Evolutionary conservation across 2,329 filamentous ascomycete species (phyloP).

Genomic region (Sordariomycetes sp.): DNA sequence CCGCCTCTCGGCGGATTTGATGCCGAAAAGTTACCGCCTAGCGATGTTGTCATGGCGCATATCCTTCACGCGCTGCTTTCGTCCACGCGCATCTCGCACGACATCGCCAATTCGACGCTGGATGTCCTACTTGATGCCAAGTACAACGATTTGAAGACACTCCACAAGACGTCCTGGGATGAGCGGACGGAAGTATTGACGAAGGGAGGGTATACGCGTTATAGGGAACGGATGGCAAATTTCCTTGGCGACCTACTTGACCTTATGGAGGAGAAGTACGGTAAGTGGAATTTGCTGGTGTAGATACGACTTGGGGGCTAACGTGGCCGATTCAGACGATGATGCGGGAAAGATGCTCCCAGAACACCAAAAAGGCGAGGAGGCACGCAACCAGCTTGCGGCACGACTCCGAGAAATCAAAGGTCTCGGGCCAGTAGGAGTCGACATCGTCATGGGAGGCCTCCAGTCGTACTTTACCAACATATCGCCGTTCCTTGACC

Average conservation of each 20-base stretch:
- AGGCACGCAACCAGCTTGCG: background rate
- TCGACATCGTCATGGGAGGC: slow-evolving; percentile 1
- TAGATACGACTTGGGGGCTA: background rate
- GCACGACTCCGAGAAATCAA: background rate
- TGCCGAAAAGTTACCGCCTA: background rate
- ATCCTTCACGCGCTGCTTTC: slow-evolving; percentile 2
- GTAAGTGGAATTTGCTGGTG: background rate
- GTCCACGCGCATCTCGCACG: slow-evolving; percentile 1
- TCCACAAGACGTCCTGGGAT: background rate
- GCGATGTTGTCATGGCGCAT: slow-evolving; percentile 2
- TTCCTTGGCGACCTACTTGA: background rate
- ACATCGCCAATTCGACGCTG: background rate
- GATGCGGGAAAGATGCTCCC: slow-evolving; percentile 1
- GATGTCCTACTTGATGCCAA: background rate
- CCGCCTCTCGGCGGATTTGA: background rate
- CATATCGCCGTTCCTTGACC: background rate
- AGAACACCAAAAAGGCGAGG: background rate
- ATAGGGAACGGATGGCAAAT: slow-evolving; percentile 2
- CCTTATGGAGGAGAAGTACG: slow-evolving; percentile 2
- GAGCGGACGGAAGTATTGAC: background rate
- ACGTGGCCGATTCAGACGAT: background rate
- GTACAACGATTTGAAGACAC: slow-evolving; percentile 2
- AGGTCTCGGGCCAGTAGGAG: background rate
- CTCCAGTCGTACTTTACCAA: slow-evolving; percentile 2
- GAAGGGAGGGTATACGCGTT: slow-evolving; percentile 1